Percentiles rank a stretch among this genome's conserved stretches.
Evolutionary conservation across 352 stramenopile genomes (phyloP).

Genomic region (Globisporangium viniferum): DNA sequence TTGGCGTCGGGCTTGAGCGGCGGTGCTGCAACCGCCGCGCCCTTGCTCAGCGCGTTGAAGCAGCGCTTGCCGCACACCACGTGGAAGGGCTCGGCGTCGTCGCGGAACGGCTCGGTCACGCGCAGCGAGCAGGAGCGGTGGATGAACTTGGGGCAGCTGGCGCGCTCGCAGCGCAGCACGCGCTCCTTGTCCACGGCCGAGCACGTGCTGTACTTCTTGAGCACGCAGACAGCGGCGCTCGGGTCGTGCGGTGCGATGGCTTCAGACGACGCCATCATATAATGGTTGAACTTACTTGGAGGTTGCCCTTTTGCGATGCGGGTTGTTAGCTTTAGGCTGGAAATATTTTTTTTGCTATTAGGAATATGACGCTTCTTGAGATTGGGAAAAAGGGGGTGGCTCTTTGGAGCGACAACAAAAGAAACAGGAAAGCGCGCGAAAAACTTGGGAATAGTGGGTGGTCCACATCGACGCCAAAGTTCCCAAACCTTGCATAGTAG

Average conservation of each 20-base stretch:
- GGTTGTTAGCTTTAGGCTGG: neutral
- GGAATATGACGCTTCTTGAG: neutral
- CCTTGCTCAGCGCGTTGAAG: conserved; percentile 16
- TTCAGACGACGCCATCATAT: neutral
- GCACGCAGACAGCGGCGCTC: conserved; percentile 8
- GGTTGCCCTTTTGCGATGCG: neutral
- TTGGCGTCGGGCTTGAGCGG: neutral
- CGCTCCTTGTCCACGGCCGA: conserved; percentile 3
- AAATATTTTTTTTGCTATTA: neutral
- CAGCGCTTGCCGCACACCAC: conserved; percentile 22
- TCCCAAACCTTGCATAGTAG: neutral
- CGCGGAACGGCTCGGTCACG: conserved; percentile 16
- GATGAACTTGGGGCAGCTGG: conserved; percentile 14
- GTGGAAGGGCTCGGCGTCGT: conserved; percentile 1
- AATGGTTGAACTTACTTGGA: neutral
- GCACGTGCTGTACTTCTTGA: conserved; percentile 20
- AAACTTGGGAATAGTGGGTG: neutral
- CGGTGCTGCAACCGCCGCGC: neutral
- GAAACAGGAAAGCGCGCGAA: neutral
- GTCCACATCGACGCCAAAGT: neutral
- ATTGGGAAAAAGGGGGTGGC: neutral
- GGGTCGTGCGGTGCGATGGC: too few species aligned
- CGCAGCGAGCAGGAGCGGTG: conserved; percentile 19
- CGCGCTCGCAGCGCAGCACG: conserved; percentile 16
- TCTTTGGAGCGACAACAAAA: neutral